Evolutionary conservation across 2,329 filamentous ascomycete species (phyloP).

Genomic region (Remersonia thermophila): DNA sequence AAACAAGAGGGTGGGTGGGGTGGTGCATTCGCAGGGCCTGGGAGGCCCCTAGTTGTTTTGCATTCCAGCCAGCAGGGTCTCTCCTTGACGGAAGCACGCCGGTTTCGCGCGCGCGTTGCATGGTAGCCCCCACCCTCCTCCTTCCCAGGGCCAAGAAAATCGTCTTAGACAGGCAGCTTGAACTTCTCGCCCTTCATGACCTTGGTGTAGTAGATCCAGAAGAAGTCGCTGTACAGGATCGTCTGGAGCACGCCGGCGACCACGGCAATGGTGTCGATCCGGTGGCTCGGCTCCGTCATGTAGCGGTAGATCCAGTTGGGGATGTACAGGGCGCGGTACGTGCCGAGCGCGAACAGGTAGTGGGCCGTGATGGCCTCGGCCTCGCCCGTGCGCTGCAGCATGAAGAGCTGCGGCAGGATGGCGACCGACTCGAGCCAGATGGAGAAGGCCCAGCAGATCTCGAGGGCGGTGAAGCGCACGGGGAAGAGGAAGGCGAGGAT

Average conservation of each 20-base stretch:
- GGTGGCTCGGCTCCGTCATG: conserved; percentile 58
- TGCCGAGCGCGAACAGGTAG: conserved; percentile 86
- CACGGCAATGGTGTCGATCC: conserved; percentile 73
- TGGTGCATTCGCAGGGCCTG: too few relatives aligned
- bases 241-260: conserved; percentile 87
- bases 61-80: too few relatives aligned
- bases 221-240: conserved; percentile 94
- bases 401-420: conserved; percentile 93
- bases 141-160: too few relatives aligned
- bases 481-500: conserved; percentile 73
- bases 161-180: conserved; percentile 70
- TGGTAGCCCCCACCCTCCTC: too few relatives aligned
- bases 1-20: too few relatives aligned
- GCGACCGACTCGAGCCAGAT: conserved; percentile 97
- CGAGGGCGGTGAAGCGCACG: conserved; percentile 66
- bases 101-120: too few relatives aligned
- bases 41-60: too few relatives aligned
- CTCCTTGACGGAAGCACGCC: too few relatives aligned
- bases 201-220: conserved; percentile 99
- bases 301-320: conserved; percentile 97
- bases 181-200: conserved; percentile 82
- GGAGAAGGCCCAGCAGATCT: conserved; percentile 94
- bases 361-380: conserved; percentile 99
- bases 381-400: conserved; percentile 94
- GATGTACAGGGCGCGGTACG: conserved; percentile 90